Evolutionary conservation across 2,329 filamentous ascomycete genomes (phyloP), one percentile per base, ranked within the genome.

Genomic region (Daldinia eschscholtzii): DNA sequence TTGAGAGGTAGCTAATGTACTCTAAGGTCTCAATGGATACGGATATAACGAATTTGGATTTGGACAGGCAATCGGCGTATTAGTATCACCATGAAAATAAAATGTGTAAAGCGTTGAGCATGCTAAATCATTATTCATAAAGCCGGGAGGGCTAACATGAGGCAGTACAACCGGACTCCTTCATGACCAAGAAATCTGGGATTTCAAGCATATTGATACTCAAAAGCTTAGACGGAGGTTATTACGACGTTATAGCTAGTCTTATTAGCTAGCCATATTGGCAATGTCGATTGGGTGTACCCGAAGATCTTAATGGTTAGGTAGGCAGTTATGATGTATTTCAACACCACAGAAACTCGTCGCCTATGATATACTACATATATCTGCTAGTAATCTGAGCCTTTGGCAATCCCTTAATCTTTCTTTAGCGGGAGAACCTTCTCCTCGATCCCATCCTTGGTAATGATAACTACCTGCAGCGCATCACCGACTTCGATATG

Each of bases 401-500:
- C 5, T 23, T 33, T 15, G 28, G 39, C 4, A 35, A 52, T 33
- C 39, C 42, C 75, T 79, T 92, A 97, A 82, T 97, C 94, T 84
- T 90, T 90, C 92, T 99, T 99, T 84, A 99, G 83, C 30, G 92
- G 91, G 74, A 91, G 83, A 77, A 92, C 91, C 58, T 89, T 88
- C 86, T 99, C 96, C 84, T 97, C 88, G 77, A 98, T 94, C 10
- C 96, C 96, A 60, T 93, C 86, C 81, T 87, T 89, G 56, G 94
- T 97, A 77, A 98, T 93, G 75, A 97, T 89, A 87, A 99, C 87
- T 89, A 98, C 94, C 86, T 99, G 96, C 80, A 99, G 83, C 57
- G 92, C 91, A 83, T 99, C 96, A 81, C 96, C 96, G 70, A 99
- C 97, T 86, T 99, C 96, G 75, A 99, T 99, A 84, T 99, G 96